phyloP scores from a whole-genome alignment of 2,329 filamentous ascomycete genomes.

The Penicillium digitatum region DNA sequence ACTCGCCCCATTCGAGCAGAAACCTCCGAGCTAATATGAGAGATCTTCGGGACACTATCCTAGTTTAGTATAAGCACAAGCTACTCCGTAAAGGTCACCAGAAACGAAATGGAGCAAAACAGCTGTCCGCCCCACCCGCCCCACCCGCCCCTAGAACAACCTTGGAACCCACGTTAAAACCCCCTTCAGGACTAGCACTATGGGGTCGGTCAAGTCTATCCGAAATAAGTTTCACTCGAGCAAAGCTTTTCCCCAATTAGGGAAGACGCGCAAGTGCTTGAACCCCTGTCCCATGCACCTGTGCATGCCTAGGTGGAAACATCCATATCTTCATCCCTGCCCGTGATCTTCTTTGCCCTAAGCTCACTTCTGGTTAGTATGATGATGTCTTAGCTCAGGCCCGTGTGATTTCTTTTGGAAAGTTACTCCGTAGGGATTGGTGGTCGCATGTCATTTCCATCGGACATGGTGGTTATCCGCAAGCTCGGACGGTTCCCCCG shows the following conservation, averaged over 20 bases:
- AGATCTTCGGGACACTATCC: background rate
- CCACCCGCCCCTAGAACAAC: background rate
- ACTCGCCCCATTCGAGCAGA: background rate
- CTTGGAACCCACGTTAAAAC: background rate
- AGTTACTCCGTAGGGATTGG: background rate
- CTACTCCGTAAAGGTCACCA: background rate
- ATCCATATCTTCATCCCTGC: background rate
- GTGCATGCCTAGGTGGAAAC: background rate
- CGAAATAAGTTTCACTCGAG: conserved; percentile 11
- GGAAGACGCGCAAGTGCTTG: background rate
- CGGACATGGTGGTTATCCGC: too few relatives aligned
- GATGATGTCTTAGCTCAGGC: too few relatives aligned
- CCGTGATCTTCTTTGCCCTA: conserved; percentile 3
- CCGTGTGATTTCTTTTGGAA: background rate
- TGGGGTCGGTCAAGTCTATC: background rate
- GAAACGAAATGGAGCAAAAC: background rate
- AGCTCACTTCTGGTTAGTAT: background rate
- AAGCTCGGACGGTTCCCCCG: background rate
- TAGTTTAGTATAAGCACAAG: background rate
- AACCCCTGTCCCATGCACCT: background rate
- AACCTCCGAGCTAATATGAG: background rate
- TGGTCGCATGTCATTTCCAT: background rate
- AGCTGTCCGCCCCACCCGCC: background rate
- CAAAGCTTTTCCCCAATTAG: conserved; percentile 19
- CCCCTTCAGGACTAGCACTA: background rate